A percentile compares a stretch with the other conserved stretches of the same genome.
These are phyloP conservation scores for Dothiorella sarmentorum DNA, from an alignment of 2,329 filamentous ascomycete species.

Conservation along the genomic window DNA sequence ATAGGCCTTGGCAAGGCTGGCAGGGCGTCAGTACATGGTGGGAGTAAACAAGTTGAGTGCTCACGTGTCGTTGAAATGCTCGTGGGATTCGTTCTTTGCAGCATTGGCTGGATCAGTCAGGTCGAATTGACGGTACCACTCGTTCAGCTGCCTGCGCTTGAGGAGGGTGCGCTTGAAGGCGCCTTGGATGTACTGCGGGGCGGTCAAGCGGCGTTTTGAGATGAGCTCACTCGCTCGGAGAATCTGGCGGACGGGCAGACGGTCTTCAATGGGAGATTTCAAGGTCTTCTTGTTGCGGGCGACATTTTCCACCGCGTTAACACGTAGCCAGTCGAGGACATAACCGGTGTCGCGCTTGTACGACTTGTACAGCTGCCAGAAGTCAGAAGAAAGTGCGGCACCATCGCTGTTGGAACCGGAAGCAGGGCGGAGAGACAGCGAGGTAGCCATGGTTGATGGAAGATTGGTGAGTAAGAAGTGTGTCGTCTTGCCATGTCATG, in stretches of 20 bases:
- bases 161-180: slow-evolving; percentile 12
- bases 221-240: slow-evolving; percentile 3
- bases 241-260: neutral
- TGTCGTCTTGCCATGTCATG: neutral
- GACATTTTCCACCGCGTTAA: neutral
- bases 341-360: slow-evolving; percentile 3
- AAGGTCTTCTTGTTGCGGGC: neutral
- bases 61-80: slow-evolving; percentile 1
- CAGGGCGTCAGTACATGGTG: neutral
- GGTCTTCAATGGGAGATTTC: neutral
- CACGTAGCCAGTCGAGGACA: neutral
- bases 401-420: neutral
- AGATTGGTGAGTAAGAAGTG: neutral
- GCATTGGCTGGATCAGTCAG: neutral
- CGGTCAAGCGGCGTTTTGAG: neutral
- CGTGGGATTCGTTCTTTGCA: neutral
- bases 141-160: slow-evolving; percentile 1
- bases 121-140: slow-evolving; percentile 1
- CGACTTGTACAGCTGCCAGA: slow-evolving; percentile 6
- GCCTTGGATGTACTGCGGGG: neutral
- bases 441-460: neutral
- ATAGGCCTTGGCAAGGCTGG: slow-evolving; percentile 2
- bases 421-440: neutral
- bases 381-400: neutral
- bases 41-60: neutral